Evolutionary conservation across 177 flowering plant species (phyloP).

Genomic region (Viscum album): DNA sequence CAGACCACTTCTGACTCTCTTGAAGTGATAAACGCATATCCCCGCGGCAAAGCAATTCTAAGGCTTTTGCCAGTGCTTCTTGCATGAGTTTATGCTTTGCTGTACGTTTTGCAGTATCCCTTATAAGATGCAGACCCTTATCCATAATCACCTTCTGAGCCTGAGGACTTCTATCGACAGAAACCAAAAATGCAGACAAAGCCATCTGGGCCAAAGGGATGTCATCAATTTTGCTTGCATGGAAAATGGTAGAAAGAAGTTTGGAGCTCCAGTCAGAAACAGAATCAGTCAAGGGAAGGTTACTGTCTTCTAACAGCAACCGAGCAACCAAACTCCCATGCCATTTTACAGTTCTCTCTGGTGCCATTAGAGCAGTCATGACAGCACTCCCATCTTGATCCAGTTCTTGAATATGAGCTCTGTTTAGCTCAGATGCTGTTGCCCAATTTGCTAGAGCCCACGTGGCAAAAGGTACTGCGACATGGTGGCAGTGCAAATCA

Average conservation of each 20-base stretch:
- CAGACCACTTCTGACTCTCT: conserved; percentile 88
- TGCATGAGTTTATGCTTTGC: conserved; percentile 47
- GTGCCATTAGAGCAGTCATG: conserved; percentile 77
- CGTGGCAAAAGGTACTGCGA: conserved; percentile 97
- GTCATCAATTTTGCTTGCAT: conserved; percentile 72
- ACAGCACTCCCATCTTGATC: conserved; percentile 84
- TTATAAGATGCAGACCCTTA: conserved; percentile 72
- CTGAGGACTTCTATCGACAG: conserved; percentile 58
- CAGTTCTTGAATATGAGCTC: conserved; percentile 73
- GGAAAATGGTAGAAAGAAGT: conserved; percentile 70
- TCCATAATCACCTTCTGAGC: conserved; percentile 60
- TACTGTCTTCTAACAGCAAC: conserved; percentile 61
- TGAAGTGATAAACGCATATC: conserved; percentile 64
- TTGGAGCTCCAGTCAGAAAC: conserved; percentile 86
- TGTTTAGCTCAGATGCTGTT: conserved; percentile 67
- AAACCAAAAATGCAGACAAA: conserved; percentile 70
- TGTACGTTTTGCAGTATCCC: conserved; percentile 56
- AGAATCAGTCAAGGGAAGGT: conserved; percentile 61
- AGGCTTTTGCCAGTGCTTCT: conserved; percentile 68
- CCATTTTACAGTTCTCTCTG: conserved; percentile 98
- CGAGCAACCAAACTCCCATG: conserved; percentile 91
- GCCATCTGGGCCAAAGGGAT: conserved; percentile 66
- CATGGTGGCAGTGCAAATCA: conserved; percentile 85
- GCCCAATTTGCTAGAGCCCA: conserved; percentile 99
- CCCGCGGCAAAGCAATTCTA: conserved; percentile 55